Percentiles rank a stretch among this genome's conserved stretches.
Evolutionary conservation across 2,329 filamentous ascomycete species (phyloP).

Genomic region (Microcyclosporella mali): DNA sequence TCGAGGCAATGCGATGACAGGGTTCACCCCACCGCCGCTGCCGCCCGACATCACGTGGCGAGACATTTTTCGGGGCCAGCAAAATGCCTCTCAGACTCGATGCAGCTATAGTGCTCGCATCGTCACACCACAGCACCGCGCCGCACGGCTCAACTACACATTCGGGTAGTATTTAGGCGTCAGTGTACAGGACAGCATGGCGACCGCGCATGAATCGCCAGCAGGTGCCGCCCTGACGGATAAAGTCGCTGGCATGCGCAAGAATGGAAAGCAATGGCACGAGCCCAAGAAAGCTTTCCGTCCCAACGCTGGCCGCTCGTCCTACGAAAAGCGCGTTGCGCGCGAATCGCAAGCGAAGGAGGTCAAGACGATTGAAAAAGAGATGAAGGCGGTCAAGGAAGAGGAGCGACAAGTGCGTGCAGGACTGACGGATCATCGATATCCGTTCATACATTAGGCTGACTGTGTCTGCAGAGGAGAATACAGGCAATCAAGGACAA

Average conservation of each 20-base stretch:
- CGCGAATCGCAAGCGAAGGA: constrained; percentile 63
- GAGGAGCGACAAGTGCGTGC: constrained; percentile 69
- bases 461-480: constrained; percentile 51
- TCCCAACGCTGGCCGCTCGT: constrained; percentile 67
- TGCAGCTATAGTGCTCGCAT: too few species aligned
- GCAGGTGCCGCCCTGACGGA: constrained; percentile 29
- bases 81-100: too few species aligned
- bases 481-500: constrained; percentile 78
- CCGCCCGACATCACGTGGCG: too few species aligned
- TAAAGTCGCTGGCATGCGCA: constrained; percentile 58
- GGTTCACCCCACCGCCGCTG: too few species aligned
- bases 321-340: constrained; percentile 70
- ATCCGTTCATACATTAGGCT: constrained; percentile 8
- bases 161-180: too few species aligned
- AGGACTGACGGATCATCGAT: not conserved
- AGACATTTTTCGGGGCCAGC: too few species aligned
- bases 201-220: constrained; percentile 25
- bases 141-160: too few species aligned
- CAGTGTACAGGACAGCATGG: constrained; percentile 6
- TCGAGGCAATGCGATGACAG: too few species aligned
- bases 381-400: constrained; percentile 94
- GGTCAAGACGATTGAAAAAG: constrained; percentile 89
- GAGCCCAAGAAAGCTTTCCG: constrained; percentile 76
- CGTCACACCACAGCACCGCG: too few species aligned
- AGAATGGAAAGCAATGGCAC: constrained; percentile 97